phyloP scores from a whole-genome alignment of 768 basidiomycete genomes.

The Amanita pallidorosea region DNA sequence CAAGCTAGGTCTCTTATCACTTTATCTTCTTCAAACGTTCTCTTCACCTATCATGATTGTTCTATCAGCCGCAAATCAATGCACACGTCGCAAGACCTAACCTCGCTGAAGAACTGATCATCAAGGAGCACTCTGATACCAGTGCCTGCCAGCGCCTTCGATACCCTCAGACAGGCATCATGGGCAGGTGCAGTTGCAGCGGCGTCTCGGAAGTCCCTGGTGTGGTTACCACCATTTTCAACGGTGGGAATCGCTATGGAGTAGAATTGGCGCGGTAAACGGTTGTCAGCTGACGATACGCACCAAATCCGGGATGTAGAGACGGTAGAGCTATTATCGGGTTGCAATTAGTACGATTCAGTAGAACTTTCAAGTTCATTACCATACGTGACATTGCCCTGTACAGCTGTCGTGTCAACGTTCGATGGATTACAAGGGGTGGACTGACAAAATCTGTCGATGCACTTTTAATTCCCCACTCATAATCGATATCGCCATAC shows the following conservation, averaged over 20 bases:
- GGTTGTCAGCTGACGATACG: slow-evolving; percentile 4
- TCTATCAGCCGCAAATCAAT: background rate
- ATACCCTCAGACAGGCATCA: slow-evolving; percentile 52
- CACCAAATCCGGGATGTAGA: slow-evolving; percentile 67
- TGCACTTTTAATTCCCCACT: slow-evolving; percentile 57
- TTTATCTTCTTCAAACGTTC: slow-evolving; percentile 2
- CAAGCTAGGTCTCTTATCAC: background rate
- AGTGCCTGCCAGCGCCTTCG: slow-evolving; percentile 61
- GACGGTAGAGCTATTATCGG: slow-evolving; percentile 40
- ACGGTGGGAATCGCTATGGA: slow-evolving; percentile 63
- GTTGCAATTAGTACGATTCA: background rate
- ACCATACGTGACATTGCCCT: slow-evolving; percentile 78
- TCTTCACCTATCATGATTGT: background rate
- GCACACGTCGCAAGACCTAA: slow-evolving; percentile 12
- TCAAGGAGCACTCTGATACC: slow-evolving; percentile 66
- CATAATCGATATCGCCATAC: slow-evolving; percentile 53
- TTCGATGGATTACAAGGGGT: background rate
- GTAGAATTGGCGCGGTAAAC: background rate
- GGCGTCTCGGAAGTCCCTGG: slow-evolving; percentile 51
- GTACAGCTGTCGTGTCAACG: background rate
- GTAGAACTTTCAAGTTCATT: slow-evolving; percentile 6
- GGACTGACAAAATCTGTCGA: slow-evolving; percentile 75
- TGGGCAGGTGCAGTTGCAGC: slow-evolving; percentile 55
- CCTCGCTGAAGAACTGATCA: slow-evolving; percentile 48
- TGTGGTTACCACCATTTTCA: slow-evolving; percentile 69